Evolutionary conservation across 108 stramenopile species (phyloP), one percentile per base, ranked within the genome.

Genomic region (Stephanodiscus triporus): DNA sequence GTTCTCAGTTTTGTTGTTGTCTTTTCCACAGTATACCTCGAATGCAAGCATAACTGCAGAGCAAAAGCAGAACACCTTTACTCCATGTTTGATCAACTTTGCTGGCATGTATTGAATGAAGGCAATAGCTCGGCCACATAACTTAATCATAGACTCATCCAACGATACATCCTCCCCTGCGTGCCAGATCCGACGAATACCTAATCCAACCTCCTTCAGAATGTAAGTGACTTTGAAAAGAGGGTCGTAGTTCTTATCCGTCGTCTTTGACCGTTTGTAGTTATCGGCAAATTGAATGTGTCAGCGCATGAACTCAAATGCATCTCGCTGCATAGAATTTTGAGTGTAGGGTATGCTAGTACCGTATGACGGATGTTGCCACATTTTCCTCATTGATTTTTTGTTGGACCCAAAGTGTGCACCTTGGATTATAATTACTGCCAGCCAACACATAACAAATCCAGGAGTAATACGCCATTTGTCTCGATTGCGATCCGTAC

Each of bases 121-220:
- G 1, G 24, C n/a, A 6, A 72, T 6, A 0, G 63, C 61, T 0
- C 63, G 10, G 0, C 38, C 71, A 36, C 38, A 63, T 13, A 62
- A 72, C 16, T 60, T n/a, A 6, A 72, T 63, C 71, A 72, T 72
- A 45, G 60, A 63, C 19, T 72, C 38, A n/a, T 72, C 71, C 19
- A 62, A 48, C 8, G 62, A 49, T 17, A 72, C n/a, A n/a, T n/a
- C n/a, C n/a, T n/a, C n/a, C n/a, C n/a, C n/a, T n/a, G n/a, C n/a
- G n/a, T n/a, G n/a, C n/a, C n/a, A n/a, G n/a, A n/a, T n/a, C n/a
- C n/a, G n/a, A n/a, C n/a, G n/a, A n/a, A n/a, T n/a, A n/a, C n/a
- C n/a, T n/a, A n/a, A n/a, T n/a, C n/a, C n/a, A n/a, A n/a, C n/a
- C n/a, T n/a, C n/a, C n/a, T 34, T 5, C 32, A 34, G 5, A 4